These are phyloP conservation scores for Aulographum hederae DNA, from an alignment of 2,329 filamentous ascomycete genomes.

Conservation along the genomic window DNA sequence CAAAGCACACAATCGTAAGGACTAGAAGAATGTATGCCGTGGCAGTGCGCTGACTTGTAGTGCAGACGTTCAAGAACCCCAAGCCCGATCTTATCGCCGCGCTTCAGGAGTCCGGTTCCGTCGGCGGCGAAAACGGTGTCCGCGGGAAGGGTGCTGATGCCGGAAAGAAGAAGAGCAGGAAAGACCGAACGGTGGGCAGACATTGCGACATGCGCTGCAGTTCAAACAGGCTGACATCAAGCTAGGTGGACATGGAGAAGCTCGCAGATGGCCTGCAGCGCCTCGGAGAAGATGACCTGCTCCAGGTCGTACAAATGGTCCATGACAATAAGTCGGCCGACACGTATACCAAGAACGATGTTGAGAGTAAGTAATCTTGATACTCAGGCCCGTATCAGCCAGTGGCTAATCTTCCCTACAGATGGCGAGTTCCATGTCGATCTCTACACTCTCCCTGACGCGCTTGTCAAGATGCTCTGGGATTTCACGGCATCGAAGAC, in stretches of 20 bases:
- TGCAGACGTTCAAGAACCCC: slow-evolving; percentile 72
- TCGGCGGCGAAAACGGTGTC: slow-evolving; percentile 40
- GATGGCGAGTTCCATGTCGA: slow-evolving; percentile 98
- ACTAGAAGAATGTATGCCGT: neutral
- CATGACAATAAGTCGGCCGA: slow-evolving; percentile 91
- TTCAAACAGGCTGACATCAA: neutral
- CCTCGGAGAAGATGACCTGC: slow-evolving; percentile 77
- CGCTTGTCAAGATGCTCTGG: slow-evolving; percentile 84
- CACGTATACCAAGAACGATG: slow-evolving; percentile 92
- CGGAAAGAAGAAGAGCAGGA: slow-evolving; percentile 59
- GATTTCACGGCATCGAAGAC: slow-evolving; percentile 46
- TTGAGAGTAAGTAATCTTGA: too few species aligned
- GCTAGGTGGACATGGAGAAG: slow-evolving; percentile 76
- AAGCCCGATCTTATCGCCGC: slow-evolving; percentile 65
- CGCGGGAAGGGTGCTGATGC: slow-evolving; percentile 46
- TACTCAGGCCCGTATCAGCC: too few species aligned
- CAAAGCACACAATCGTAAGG: slow-evolving; percentile 54
- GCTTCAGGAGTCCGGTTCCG: slow-evolving; percentile 67
- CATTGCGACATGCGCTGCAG: neutral
- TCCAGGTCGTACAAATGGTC: slow-evolving; percentile 93
- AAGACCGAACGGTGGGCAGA: slow-evolving; percentile 35
- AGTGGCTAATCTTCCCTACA: slow-evolving; percentile 39
- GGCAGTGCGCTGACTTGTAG: neutral
- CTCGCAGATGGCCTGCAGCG: slow-evolving; percentile 80
- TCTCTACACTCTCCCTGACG: slow-evolving; percentile 87